phyloP scores from a whole-genome alignment of 495 filamentous ascomycete genomes.

The Coniosporium apollinis region DNA sequence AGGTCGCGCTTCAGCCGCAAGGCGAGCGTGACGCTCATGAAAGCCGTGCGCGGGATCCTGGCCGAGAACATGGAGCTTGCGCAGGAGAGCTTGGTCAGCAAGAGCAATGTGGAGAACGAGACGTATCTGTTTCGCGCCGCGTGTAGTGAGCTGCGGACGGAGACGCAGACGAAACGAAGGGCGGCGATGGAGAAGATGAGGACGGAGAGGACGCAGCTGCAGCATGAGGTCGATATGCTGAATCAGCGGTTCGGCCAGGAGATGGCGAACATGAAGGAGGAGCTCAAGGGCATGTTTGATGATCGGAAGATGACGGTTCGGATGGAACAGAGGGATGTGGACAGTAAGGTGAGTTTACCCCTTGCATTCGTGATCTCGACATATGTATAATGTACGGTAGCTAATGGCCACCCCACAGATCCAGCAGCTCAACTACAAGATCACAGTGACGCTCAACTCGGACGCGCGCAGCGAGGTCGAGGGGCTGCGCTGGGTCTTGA shows the following conservation, averaged over 20 bases:
- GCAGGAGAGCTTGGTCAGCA: conserved; percentile 54
- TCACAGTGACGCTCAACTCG: conserved; percentile 68
- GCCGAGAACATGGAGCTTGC: conserved; percentile 67
- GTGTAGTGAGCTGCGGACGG: conserved; percentile 77
- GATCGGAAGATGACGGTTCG: conserved; percentile 85
- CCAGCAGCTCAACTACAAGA: conserved; percentile 86
- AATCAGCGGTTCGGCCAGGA: conserved; percentile 71
- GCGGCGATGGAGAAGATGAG: conserved; percentile 53
- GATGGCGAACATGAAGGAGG: conserved; percentile 62
- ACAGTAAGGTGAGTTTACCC: conserved; percentile 50
- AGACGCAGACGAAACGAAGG: conserved; percentile 41
- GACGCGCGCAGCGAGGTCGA: conserved; percentile 85
- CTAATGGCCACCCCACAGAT: too few relatives aligned
- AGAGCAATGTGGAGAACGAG: conserved; percentile 69
- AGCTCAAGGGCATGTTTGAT: conserved; percentile 88
- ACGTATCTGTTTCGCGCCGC: conserved; percentile 88
- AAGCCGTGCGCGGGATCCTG: conserved; percentile 60
- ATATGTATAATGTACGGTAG: too few relatives aligned
- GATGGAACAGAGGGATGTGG: conserved; percentile 66
- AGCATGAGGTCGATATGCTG: conserved; percentile 88
- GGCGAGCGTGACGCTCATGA: conserved; percentile 72
- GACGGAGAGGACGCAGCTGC: conserved; percentile 64
- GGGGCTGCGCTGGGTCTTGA: conserved; percentile 76
- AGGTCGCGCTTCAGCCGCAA: conserved; percentile 46
- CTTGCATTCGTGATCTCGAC: too few relatives aligned